phyloP scores from a whole-genome alignment of 2,329 filamentous ascomycete genomes.

The Botrytis medusae region DNA sequence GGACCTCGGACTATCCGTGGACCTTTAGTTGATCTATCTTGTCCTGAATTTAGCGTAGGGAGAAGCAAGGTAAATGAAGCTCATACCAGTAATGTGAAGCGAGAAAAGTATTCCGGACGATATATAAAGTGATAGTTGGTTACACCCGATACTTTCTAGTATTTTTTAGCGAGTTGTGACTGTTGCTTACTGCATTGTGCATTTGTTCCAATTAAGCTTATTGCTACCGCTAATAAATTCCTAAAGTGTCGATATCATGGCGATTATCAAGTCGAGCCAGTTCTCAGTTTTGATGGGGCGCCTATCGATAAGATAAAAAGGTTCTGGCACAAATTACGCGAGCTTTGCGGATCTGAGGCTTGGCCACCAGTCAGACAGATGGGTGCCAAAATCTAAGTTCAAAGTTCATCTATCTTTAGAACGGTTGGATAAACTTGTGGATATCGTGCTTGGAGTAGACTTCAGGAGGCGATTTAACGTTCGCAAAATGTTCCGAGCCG shows the following conservation, averaged over 20 bases:
- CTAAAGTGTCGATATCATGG: neutral
- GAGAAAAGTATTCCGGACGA: neutral
- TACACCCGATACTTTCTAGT: neutral
- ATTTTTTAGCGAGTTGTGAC: neutral
- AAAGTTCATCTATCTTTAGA: neutral
- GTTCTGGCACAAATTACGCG: neutral
- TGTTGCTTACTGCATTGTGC: constrained; percentile 1
- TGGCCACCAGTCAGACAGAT: neutral
- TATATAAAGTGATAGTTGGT: neutral
- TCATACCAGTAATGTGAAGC: neutral
- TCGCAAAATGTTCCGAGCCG: constrained; percentile 2
- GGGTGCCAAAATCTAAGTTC: neutral
- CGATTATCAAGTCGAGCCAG: neutral
- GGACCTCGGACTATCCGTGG: no score
- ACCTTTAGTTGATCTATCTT: neutral
- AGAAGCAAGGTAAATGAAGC: neutral
- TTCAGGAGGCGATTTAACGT: neutral
- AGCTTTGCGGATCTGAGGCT: neutral
- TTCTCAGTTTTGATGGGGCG: neutral
- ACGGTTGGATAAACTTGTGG: neutral
- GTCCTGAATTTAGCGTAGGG: neutral
- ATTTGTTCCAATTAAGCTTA: constrained; percentile 10
- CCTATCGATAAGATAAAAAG: neutral
- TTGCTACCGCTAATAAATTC: neutral
- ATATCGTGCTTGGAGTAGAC: neutral